Conservation (phyloP, 768 basidiomycete species). For the Tulasnella sp. region DNA sequence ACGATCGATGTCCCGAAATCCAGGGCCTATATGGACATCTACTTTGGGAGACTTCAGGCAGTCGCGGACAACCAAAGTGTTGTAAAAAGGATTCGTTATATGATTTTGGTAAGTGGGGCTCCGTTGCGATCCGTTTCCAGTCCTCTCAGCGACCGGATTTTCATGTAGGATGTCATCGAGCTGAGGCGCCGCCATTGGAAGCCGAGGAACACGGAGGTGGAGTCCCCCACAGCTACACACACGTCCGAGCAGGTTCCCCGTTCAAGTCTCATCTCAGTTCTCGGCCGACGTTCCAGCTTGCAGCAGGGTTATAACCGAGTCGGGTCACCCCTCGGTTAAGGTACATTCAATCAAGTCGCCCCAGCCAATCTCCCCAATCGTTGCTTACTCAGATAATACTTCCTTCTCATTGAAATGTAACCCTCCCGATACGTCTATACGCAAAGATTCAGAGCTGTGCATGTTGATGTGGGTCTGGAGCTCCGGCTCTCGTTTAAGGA, state of each 20-base stretch:
- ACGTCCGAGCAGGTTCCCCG: background rate
- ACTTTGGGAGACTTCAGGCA: constrained; percentile 35
- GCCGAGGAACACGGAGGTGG: constrained; percentile 42
- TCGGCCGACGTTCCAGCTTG: background rate
- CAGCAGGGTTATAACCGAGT: background rate
- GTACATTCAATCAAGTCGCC: too few species aligned
- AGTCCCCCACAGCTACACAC: background rate
- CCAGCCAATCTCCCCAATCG: background rate
- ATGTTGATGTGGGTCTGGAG: background rate
- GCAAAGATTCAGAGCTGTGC: background rate
- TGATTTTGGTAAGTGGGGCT: constrained; percentile 36
- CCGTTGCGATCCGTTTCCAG: too few species aligned
- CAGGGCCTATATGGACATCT: constrained; percentile 33
- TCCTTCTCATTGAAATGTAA: background rate
- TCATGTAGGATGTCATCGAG: constrained; percentile 75
- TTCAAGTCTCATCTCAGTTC: background rate
- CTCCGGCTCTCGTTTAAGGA: background rate
- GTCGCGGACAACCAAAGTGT: constrained; percentile 29
- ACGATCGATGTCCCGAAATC: constrained; percentile 33
- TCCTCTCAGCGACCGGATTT: background rate
- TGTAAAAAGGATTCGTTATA: constrained; percentile 37
- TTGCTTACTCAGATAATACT: background rate
- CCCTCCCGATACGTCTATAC: background rate
- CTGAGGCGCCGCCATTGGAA: constrained; percentile 78
- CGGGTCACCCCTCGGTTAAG: background rate